These are phyloP conservation scores for Epichloe typhina DNA, from an alignment of 2,329 filamentous ascomycete species.

Conservation along the genomic window DNA sequence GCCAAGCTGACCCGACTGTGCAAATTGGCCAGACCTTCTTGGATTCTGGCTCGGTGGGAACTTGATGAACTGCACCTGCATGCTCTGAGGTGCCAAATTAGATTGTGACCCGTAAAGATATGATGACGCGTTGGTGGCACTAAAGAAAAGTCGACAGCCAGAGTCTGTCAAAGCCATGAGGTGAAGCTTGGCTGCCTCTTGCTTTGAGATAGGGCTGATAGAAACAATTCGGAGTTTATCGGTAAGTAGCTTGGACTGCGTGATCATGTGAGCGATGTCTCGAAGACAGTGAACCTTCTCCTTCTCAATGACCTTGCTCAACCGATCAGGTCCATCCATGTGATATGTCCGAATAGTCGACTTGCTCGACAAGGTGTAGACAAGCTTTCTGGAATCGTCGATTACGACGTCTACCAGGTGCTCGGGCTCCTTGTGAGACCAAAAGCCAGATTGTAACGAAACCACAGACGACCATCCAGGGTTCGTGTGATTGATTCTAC, in stretches of 20 bases:
- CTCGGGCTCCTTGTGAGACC: conserved; percentile 42
- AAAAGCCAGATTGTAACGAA: conserved; percentile 34
- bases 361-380: conserved; percentile 80
- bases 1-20: conserved; percentile 10
- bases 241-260: conserved; percentile 56
- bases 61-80: conserved; percentile 96
- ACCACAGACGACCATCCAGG: conserved; percentile 57
- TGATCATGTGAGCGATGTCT: conserved; percentile 78
- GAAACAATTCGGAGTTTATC: conserved; percentile 63
- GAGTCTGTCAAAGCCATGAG: conserved; percentile 83
- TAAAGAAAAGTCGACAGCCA: conserved; percentile 84
- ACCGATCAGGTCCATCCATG: conserved; percentile 52
- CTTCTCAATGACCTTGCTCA: conserved; percentile 54
- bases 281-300: conserved; percentile 46
- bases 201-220: conserved; percentile 70
- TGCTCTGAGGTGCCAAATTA: conserved; percentile 67
- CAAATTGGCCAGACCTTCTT: conserved; percentile 17
- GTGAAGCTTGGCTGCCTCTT: conserved; percentile 71
- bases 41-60: conserved; percentile 53
- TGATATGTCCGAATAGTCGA: conserved; percentile 89
- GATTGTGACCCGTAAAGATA: conserved; percentile 49
- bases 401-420: conserved; percentile 67
- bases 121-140: conserved; percentile 66
- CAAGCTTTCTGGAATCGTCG: conserved; percentile 74
- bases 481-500: conserved; percentile 78